Evolutionary conservation across 257 asterid genomes (phyloP), one percentile per base, ranked within the genome.

Genomic region (Ehretia macrophylla): DNA sequence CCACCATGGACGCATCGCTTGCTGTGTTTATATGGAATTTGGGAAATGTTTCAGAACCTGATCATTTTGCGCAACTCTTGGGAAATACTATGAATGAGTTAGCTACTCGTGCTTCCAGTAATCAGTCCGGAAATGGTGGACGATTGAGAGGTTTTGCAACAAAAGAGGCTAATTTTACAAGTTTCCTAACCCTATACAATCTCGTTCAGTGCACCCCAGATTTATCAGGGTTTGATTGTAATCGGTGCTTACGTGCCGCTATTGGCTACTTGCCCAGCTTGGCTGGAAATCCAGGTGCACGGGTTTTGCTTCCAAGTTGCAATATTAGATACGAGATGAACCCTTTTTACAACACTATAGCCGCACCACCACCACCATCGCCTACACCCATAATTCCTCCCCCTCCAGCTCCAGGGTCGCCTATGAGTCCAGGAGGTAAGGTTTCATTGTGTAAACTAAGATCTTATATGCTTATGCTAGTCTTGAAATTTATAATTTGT

Each of bases 111-210:
- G 60, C 62, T 12, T 58, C 50, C 0, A 14, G 32, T 5, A 40
- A 5, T 45, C 0, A 42, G 8, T 42, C 5, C 14, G 45, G 14
- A 9, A 0, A 48, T 55, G 8, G 57, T 37, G 65, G 52, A 8
- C 59, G 50, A 1, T 49, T 57, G 13, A 58, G 58, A 39, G 63
- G 47, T 8, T 67, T 51, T 45, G 70, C 65, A 0, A 55, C 58
- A 8, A 14, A 32, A 27, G 35, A 27, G 35, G 6, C 35, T 6
- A 27, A 27, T 3, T 27, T 27, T 27, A 11, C 8, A 17, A 32
- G 39, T 17, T 17, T 54, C 10, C 17, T 0, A 5, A 11, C 6
- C 20, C 17, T 53, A 18, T 9, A 17, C 21, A 11, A 27, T 18
- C 37, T 22, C 16, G 8, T n/a, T 35, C 19, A 6, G 13, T 8